Base-by-base conservation (phyloP, 345 rosid genomes). In the Salix caprea region DNA sequence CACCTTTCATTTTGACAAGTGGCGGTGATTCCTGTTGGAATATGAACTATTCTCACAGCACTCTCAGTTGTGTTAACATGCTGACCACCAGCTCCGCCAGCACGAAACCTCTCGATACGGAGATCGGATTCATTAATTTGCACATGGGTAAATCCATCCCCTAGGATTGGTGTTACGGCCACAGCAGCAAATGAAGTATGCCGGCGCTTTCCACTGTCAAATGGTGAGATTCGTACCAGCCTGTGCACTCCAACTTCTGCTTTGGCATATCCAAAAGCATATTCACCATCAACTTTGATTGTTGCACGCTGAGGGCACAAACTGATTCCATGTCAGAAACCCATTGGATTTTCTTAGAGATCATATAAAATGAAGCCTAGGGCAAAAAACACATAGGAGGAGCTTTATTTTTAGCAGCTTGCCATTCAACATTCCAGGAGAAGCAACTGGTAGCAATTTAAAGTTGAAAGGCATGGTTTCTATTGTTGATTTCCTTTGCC, bases 151-250 rank as follows among this genome's bases (percentile, higher is more conserved):
- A 88, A 91, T 65, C 91, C 92, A 66, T 93, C 94, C 58, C 94
- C 98, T 4, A 82, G 79, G 78, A 91, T 91, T 26, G 99, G 99
- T 79, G 90, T 93, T 46, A 93, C 98, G 6, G 99, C 99, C 78
- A 96, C 99, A n/a, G 98, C 99, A 24, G 99, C 98, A 82, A 96
- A 96, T 19, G 98, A 93, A 79, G 99, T 93, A 82, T 93, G 99
- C 66, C 98, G 88, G 44, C 92, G 90, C 79, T 96, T 93, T 73
- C 88, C 91, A 72, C 96, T 89, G 82, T 93, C 98, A 50, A 93
- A 96, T 10, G 97, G 99, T 8, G 98, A 96, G 84, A 96, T 91
- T 15, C 99, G 91, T 23, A 96, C 99, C 78, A 96, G 86, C 81
- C 99, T 88, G 82, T 96, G 99, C 78, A 92, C 98, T 77, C 99